phyloP scores from a whole-genome alignment of 192 early-diverging fungal species.

The Rhizoclosmatium globosum region DNA sequence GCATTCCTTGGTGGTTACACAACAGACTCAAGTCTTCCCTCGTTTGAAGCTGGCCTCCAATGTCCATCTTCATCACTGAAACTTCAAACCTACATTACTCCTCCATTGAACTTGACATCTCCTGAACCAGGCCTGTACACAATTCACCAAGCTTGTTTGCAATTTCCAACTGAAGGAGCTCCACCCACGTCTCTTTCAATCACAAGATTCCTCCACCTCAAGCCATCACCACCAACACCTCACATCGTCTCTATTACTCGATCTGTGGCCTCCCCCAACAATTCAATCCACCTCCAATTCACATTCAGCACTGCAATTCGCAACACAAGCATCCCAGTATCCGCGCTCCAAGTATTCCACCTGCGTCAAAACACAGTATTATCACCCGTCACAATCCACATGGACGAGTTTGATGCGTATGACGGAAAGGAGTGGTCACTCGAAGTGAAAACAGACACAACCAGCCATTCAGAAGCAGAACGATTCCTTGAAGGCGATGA shows the following conservation, averaged over 20 bases:
- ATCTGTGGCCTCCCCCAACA: not conserved
- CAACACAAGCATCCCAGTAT: slow-evolving; percentile 1
- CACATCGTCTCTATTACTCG: not conserved
- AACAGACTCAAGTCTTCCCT: not conserved
- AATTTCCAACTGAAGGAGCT: not conserved
- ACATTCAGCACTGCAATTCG: not conserved
- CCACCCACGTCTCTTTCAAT: not conserved
- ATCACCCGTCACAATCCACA: not conserved
- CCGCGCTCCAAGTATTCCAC: not conserved
- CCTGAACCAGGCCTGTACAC: slow-evolving; percentile 2
- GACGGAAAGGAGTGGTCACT: slow-evolving; percentile 4
- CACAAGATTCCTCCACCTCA: slow-evolving; percentile 7
- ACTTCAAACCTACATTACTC: not conserved
- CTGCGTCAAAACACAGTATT: not conserved
- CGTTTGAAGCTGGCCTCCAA: not conserved
- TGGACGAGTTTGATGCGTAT: not conserved
- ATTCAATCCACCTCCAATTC: not conserved
- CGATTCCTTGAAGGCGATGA: not conserved
- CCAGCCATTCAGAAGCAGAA: not conserved
- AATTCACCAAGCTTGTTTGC: not conserved
- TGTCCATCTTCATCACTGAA: slow-evolving; percentile 1
- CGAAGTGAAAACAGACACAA: not conserved
- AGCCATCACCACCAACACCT: not conserved
- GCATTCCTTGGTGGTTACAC: slow-evolving; percentile 4
- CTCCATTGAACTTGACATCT: not conserved